Conservation (phyloP, 371 early-diverging fungal genomes). For the Mucor piriformis region DNA sequence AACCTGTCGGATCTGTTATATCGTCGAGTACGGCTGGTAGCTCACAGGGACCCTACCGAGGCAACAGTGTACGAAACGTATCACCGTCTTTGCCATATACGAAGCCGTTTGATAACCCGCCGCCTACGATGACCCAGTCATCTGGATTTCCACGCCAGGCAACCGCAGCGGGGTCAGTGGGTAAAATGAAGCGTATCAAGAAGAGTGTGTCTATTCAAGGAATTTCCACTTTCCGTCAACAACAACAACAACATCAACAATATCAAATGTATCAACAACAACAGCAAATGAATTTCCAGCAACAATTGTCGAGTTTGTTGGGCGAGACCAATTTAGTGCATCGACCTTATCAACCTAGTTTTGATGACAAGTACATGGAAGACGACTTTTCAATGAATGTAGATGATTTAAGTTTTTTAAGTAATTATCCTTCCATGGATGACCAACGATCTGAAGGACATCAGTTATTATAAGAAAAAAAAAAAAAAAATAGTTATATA, state of each 20-base stretch:
- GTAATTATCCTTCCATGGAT: neutral
- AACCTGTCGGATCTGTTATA: slow-evolving; percentile 17
- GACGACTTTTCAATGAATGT: slow-evolving; percentile 12
- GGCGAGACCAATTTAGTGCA: slow-evolving; percentile 3
- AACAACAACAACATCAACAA: slow-evolving; percentile 3
- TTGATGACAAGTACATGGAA: slow-evolving; percentile 8
- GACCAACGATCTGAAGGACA: slow-evolving; percentile 23
- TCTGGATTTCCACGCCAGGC: slow-evolving; percentile 19
- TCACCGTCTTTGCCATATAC: slow-evolving; percentile 16
- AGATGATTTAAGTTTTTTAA: slow-evolving; percentile 9
- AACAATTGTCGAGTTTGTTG: slow-evolving; percentile 1
- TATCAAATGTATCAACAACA: slow-evolving; percentile 2
- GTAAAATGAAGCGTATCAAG: slow-evolving; percentile 18
- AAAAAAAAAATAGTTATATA: too few species aligned
- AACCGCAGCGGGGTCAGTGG: neutral
- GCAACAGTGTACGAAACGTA: slow-evolving; percentile 4
- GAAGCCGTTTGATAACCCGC: slow-evolving; percentile 1
- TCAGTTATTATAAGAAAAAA: slow-evolving; percentile 17
- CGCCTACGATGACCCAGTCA: slow-evolving; percentile 11
- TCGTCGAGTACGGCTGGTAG: slow-evolving; percentile 14
- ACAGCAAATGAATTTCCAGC: slow-evolving; percentile 9
- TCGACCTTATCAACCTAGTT: slow-evolving; percentile 23
- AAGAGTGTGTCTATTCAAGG: slow-evolving; percentile 23
- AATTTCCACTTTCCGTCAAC: slow-evolving; percentile 14
- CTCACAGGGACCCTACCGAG: slow-evolving; percentile 14